Evolutionary conservation across 148 eudicot species (phyloP).

Genomic region (Chenopodium berlandieri): DNA sequence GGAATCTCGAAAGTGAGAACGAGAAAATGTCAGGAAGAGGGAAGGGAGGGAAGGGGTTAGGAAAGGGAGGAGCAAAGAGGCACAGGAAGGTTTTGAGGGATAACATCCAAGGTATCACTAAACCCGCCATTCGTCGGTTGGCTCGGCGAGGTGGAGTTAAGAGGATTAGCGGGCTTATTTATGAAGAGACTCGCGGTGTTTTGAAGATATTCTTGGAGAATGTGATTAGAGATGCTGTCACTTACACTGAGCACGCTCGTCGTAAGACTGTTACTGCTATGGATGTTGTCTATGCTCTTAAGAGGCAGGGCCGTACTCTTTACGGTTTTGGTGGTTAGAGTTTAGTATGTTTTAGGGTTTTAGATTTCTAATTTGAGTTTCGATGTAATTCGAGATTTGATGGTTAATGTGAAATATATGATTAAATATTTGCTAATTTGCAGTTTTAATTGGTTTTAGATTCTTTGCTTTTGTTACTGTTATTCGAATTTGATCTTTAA

Average conservation of each 20-base stretch:
- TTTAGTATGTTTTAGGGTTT: conserved; percentile 18
- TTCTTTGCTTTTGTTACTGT: no score
- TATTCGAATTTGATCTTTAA: no score
- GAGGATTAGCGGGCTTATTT: no score
- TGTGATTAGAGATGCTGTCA: no score
- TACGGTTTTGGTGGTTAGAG: not conserved
- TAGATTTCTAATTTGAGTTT: not conserved
- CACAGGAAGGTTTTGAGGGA: conserved; percentile 31
- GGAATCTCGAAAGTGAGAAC: not conserved
- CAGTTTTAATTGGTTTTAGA: no score
- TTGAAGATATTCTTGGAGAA: no score
- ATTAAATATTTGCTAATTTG: not conserved
- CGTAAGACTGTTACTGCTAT: no score
- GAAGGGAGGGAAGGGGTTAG: conserved; percentile 34
- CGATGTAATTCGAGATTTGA: not conserved
- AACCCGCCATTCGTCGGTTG: not conserved
- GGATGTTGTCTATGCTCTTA: no score
- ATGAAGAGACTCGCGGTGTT: no score
- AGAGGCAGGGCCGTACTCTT: no score
- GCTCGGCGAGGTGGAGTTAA: no score
- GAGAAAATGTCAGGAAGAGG: conserved; percentile 32
- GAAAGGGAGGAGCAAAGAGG: conserved; percentile 37
- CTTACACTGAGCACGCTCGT: no score
- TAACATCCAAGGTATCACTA: conserved; percentile 8
- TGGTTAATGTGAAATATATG: not conserved